Conservation (phyloP, 208 protist genomes). For the Trypanosoma rangeli region DNA sequence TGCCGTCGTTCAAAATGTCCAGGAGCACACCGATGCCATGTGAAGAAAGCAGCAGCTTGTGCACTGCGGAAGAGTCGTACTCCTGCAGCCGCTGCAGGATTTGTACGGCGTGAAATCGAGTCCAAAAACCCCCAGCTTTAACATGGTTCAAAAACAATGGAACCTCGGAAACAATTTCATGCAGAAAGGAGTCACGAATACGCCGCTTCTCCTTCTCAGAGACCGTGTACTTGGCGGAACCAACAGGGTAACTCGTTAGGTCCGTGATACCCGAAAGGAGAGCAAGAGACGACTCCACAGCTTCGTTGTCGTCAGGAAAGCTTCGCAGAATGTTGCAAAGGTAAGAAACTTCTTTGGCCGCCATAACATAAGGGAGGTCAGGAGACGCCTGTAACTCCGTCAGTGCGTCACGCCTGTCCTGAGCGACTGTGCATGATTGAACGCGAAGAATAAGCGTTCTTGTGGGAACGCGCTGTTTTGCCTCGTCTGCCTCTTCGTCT, state of each 20-base stretch:
- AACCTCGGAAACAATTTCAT: conserved; percentile 43
- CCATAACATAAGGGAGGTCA: conserved; percentile 61
- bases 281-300: conserved; percentile 43
- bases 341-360: conserved; percentile 37
- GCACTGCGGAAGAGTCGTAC: conserved; percentile 47
- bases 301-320: conserved; percentile 40
- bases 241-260: conserved; percentile 43
- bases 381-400: conserved; percentile 42
- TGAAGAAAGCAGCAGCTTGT: conserved; percentile 53
- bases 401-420: conserved; percentile 80
- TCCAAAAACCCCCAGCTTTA: conserved; percentile 39
- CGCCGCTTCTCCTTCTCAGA: conserved; percentile 40
- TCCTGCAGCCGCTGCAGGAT: conserved; percentile 72
- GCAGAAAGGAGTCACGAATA: conserved; percentile 54
- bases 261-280: conserved; percentile 60
- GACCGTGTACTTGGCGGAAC: conserved; percentile 6
- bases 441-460: conserved; percentile 72
- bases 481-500: not conserved
- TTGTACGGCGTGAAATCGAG: conserved; percentile 54
- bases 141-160: conserved; percentile 47
- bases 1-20: conserved; percentile 59
- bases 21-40: conserved; percentile 60
- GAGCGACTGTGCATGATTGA: conserved; percentile 71
- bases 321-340: conserved; percentile 43
- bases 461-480: conserved; percentile 24